A percentile compares a stretch with the other conserved stretches of the same genome.
phyloP scores from a whole-genome alignment of 2,329 filamentous ascomycete genomes.

The Fusarium sp. region DNA sequence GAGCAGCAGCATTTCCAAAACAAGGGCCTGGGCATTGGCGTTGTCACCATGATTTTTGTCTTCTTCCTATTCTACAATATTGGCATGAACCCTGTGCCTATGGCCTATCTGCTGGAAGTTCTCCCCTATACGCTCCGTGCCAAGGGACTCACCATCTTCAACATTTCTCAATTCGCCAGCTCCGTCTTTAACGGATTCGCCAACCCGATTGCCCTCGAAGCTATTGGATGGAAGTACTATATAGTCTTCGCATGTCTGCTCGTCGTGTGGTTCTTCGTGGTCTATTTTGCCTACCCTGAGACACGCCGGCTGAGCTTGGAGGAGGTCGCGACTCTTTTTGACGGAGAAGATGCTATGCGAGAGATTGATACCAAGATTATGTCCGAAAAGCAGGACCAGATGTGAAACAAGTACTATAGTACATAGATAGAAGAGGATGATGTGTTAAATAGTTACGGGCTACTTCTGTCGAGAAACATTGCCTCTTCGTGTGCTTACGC shows the following conservation, averaged over 20 bases:
- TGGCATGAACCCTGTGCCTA: constrained; percentile 61
- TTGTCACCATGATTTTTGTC: constrained; percentile 44
- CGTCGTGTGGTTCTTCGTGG: not conserved
- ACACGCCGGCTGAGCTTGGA: not conserved
- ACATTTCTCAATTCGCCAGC: not conserved
- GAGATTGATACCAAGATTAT: not conserved
- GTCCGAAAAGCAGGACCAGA: not conserved
- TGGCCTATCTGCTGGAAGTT: constrained; percentile 60
- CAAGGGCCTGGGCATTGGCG: constrained; percentile 38
- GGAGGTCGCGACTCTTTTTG: not conserved
- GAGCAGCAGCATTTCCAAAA: constrained; percentile 29
- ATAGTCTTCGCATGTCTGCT: constrained; percentile 8
- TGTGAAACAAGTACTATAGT: not conserved
- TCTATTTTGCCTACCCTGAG: not conserved
- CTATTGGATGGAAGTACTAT: constrained; percentile 17
- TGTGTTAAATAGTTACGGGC: not conserved
- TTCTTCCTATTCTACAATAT: constrained; percentile 59
- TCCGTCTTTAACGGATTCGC: constrained; percentile 14
- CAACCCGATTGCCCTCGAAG: constrained; percentile 3
- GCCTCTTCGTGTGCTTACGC: not conserved
- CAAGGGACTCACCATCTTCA: constrained; percentile 54
- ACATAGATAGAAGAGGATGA: not conserved
- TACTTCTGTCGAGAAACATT: not conserved
- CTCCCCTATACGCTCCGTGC: constrained; percentile 62
- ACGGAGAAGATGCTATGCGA: not conserved